Percentiles rank a stretch among this genome's conserved stretches.
These are phyloP conservation scores for Xylaria intraflava DNA, from an alignment of 495 filamentous ascomycete species.

Conservation along the genomic window DNA sequence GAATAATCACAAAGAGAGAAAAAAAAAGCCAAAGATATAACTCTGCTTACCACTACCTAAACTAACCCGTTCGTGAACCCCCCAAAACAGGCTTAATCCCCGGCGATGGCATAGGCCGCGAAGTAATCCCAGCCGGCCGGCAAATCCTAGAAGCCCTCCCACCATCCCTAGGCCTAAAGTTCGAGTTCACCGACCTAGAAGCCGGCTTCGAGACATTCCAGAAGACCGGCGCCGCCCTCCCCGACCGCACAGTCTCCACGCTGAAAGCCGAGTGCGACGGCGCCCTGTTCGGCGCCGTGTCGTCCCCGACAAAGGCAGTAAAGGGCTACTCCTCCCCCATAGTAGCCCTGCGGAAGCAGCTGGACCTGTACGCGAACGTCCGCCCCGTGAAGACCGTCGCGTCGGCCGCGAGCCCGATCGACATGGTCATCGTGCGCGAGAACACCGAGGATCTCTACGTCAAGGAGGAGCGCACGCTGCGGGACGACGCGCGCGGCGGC, in stretches of 20 bases:
- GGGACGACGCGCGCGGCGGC: conserved; percentile 53
- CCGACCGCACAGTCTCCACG: conserved; percentile 79
- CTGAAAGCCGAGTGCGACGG: conserved; percentile 88
- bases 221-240: conserved; percentile 76
- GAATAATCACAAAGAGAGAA: neutral
- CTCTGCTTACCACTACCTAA: neutral
- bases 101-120: conserved; percentile 95
- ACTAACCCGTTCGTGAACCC: neutral
- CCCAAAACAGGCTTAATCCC: conserved; percentile 72
- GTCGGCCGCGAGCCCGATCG: conserved; percentile 59
- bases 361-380: conserved; percentile 95
- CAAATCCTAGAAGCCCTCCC: conserved; percentile 86
- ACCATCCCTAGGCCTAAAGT: conserved; percentile 73
- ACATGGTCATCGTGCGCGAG: conserved; percentile 96
- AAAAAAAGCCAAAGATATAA: neutral
- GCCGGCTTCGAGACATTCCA: conserved; percentile 93
- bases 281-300: conserved; percentile 93
- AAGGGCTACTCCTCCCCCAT: conserved; percentile 96
- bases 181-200: conserved; percentile 86
- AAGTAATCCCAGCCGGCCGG: conserved; percentile 95
- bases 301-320: conserved; percentile 81
- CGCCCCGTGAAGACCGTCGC: conserved; percentile 85
- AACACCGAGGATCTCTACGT: conserved; percentile 99
- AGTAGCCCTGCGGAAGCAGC: conserved; percentile 89
- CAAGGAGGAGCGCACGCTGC: conserved; percentile 84